Percentiles rank a stretch among this genome's conserved stretches.
These are phyloP conservation scores for Stylonectria norvegica DNA, from an alignment of 2,329 filamentous ascomycete species.

Conservation along the genomic window DNA sequence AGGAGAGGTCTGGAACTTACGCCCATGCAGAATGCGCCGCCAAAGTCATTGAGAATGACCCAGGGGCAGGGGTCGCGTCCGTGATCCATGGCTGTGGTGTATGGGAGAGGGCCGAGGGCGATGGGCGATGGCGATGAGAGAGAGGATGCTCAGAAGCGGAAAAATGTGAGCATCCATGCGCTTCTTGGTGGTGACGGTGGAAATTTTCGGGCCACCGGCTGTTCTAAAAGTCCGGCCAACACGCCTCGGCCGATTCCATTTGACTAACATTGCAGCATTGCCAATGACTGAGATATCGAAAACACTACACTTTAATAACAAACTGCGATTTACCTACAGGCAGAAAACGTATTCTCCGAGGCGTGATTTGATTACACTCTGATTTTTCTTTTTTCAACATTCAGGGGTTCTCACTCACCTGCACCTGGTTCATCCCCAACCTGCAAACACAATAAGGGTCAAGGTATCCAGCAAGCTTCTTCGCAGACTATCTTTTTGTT, in stretches of 20 bases:
- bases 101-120: conserved; percentile 2
- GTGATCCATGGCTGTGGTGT: conserved; percentile 70
- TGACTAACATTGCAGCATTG: conserved; percentile 9
- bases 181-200: conserved; percentile 6
- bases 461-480: no score
- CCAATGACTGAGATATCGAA: no score
- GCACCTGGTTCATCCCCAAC: no score
- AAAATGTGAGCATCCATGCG: conserved; percentile 17
- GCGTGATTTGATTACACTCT: no score
- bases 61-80: conserved; percentile 94
- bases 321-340: no score
- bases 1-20: no score
- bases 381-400: no score
- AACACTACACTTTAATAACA: no score
- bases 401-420: no score
- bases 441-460: no score
- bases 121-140: conserved; percentile 3
- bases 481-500: no score
- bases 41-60: conserved; percentile 96
- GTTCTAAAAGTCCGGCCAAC: conserved; percentile 11
- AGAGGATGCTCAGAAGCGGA: conserved; percentile 18
- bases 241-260: conserved; percentile 4
- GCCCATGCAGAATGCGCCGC: conserved; percentile 94
- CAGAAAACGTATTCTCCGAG: no score
- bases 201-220: conserved; percentile 13